phyloP scores from a whole-genome alignment of 2,329 filamentous ascomycete species.

The Ceratocystis cacaofunesta region DNA sequence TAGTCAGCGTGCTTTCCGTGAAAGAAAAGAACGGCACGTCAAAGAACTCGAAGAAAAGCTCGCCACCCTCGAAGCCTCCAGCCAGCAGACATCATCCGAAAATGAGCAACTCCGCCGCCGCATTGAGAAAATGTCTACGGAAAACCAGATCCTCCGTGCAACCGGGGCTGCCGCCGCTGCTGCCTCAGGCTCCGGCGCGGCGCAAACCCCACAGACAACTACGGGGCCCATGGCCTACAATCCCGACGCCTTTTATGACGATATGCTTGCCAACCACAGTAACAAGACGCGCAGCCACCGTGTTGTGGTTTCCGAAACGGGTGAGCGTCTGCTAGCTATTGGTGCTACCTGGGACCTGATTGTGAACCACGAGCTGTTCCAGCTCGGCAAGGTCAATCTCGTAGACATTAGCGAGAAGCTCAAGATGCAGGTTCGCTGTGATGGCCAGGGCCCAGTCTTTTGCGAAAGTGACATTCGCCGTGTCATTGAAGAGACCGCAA shows the following conservation, averaged over 20 bases:
- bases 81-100: conserved; percentile 58
- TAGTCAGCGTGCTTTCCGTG: conserved; percentile 89
- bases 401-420: conserved; percentile 65
- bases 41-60: conserved; percentile 80
- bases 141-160: conserved; percentile 83
- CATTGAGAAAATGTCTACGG: conserved; percentile 68
- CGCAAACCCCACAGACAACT: conserved; percentile 22
- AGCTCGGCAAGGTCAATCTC: conserved; percentile 65
- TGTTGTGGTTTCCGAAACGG: conserved; percentile 49
- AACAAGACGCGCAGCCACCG: conserved; percentile 53
- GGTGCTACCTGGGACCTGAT: conserved; percentile 84
- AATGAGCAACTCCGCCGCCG: conserved; percentile 78
- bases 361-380: conserved; percentile 62
- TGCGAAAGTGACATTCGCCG: conserved; percentile 57
- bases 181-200: conserved; percentile 26
- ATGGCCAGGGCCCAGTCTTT: conserved; percentile 80
- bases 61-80: conserved; percentile 57
- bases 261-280: conserved; percentile 44
- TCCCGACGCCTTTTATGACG: conserved; percentile 56
- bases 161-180: conserved; percentile 30
- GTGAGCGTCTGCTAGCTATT: conserved; percentile 56
- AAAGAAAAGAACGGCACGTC: conserved; percentile 88
- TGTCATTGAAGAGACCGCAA: conserved; percentile 66
- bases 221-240: conserved; percentile 57
- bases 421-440: conserved; percentile 60